Conservation (phyloP, 2,329 filamentous ascomycete genomes). For the Fusarium sp. region DNA sequence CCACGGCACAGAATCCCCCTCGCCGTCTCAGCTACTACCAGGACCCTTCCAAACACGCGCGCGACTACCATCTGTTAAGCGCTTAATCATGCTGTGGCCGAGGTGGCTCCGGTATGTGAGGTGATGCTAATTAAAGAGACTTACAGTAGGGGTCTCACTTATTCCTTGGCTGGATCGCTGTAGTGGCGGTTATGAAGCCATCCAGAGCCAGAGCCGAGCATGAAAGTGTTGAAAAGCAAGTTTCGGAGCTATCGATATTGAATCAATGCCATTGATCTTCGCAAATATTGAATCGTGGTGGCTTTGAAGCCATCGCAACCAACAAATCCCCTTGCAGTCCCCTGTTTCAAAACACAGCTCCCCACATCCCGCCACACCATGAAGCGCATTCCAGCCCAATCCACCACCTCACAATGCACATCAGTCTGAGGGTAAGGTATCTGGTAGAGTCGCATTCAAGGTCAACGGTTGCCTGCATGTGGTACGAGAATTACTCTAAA, state of each 20-base stretch:
- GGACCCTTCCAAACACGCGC: slow-evolving; percentile 36
- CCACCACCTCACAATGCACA: neutral
- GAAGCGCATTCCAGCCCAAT: slow-evolving; percentile 4
- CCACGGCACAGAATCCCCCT: slow-evolving; percentile 4
- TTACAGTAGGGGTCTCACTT: slow-evolving; percentile 1
- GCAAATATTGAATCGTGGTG: neutral
- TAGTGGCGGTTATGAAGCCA: slow-evolving; percentile 12
- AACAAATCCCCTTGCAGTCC: slow-evolving; percentile 8
- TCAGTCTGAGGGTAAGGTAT: neutral
- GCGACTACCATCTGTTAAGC: slow-evolving; percentile 32
- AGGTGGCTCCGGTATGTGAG: neutral
- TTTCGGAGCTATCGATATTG: neutral
- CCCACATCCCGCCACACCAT: slow-evolving; percentile 15
- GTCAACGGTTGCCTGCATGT: slow-evolving; percentile 3
- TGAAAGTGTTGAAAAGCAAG: neutral
- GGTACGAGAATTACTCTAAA: neutral
- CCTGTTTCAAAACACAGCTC: slow-evolving; percentile 29
- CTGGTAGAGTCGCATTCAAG: neutral
- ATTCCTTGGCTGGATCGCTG: neutral
- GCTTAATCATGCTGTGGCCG: neutral
- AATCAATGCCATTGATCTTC: neutral
- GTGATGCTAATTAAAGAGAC: slow-evolving; percentile 4
- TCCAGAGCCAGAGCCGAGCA: neutral
- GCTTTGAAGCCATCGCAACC: slow-evolving; percentile 6
- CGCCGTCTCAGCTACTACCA: slow-evolving; percentile 28